Percentiles rank a stretch among this genome's conserved stretches.
Conservation (phyloP, 768 basidiomycete species). For the Obba rivulosa region DNA sequence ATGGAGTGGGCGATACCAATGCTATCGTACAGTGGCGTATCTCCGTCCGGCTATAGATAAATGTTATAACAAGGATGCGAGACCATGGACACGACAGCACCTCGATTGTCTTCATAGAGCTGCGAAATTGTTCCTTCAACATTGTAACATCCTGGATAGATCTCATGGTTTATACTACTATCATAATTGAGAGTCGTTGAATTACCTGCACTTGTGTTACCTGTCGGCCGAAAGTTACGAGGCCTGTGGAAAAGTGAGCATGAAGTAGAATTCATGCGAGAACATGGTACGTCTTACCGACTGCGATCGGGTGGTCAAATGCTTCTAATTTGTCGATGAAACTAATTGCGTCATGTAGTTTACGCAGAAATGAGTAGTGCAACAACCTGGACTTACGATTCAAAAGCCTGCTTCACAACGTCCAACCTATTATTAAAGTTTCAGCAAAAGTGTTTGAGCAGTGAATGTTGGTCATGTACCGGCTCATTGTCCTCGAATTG, state of each 20-base stretch:
- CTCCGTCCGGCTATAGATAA: background rate
- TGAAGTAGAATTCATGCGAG: background rate
- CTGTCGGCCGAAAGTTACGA: constrained; percentile 1
- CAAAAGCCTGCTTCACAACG: constrained; percentile 6
- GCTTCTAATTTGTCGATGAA: constrained; percentile 2
- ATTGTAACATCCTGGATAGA: background rate
- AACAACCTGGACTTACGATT: background rate
- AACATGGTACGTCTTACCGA: background rate
- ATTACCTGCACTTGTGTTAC: background rate
- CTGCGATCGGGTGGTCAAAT: constrained; percentile 1
- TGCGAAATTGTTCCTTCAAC: background rate
- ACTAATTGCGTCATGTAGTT: background rate
- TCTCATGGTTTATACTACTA: background rate
- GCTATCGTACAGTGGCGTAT: constrained; percentile 2
- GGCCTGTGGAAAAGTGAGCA: background rate
- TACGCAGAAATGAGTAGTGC: background rate
- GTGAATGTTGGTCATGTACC: background rate
- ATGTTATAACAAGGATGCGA: background rate
- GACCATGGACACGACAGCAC: background rate
- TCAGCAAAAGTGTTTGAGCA: background rate
- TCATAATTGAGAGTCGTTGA: background rate
- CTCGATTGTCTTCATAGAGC: background rate
- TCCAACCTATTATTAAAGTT: background rate
- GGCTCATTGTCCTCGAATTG: background rate
- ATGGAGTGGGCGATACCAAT: constrained; percentile 1